Evolutionary conservation across 116 monocot genomes (phyloP).

Genomic region (Iris pallida): DNA sequence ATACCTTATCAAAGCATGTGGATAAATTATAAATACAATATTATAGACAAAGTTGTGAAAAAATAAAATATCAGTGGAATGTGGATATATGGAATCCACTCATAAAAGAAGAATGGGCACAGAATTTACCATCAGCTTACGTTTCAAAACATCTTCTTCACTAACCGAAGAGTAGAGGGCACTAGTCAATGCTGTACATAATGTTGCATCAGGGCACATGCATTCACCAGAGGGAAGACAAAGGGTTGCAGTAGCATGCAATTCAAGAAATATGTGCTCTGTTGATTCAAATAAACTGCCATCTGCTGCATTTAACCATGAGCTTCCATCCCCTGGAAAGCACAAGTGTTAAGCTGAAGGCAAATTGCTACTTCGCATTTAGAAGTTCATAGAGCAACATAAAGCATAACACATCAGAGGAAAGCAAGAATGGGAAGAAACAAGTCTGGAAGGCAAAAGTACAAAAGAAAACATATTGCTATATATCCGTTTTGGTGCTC

Average conservation of each 20-base stretch:
- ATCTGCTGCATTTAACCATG: slow-evolving; percentile 60
- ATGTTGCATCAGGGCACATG: slow-evolving; percentile 80
- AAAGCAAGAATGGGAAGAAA: background rate
- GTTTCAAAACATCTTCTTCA: slow-evolving; percentile 70
- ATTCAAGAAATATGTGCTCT: slow-evolving; percentile 56
- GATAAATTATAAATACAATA: too few species aligned
- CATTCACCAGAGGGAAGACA: slow-evolving; percentile 94
- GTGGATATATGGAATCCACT: too few species aligned
- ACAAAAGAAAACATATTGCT: too few species aligned
- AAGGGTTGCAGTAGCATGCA: slow-evolving; percentile 82
- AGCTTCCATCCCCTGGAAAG: slow-evolving; percentile 48
- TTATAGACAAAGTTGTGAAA: too few species aligned
- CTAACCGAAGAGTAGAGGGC: slow-evolving; percentile 76
- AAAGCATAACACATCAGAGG: background rate
- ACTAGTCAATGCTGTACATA: slow-evolving; percentile 84
- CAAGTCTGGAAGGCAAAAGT: background rate
- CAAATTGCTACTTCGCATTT: background rate
- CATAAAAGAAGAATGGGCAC: too few species aligned
- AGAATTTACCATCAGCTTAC: slow-evolving; percentile 58
- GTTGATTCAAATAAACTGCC: slow-evolving; percentile 28
- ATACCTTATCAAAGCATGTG: too few species aligned
- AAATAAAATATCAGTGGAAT: too few species aligned
- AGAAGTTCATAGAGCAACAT: background rate
- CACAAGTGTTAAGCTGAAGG: slow-evolving; percentile 3
- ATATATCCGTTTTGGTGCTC: too few species aligned